Conservation (phyloP, 352 stramenopile genomes). For the Globisporangium emineosum region DNA sequence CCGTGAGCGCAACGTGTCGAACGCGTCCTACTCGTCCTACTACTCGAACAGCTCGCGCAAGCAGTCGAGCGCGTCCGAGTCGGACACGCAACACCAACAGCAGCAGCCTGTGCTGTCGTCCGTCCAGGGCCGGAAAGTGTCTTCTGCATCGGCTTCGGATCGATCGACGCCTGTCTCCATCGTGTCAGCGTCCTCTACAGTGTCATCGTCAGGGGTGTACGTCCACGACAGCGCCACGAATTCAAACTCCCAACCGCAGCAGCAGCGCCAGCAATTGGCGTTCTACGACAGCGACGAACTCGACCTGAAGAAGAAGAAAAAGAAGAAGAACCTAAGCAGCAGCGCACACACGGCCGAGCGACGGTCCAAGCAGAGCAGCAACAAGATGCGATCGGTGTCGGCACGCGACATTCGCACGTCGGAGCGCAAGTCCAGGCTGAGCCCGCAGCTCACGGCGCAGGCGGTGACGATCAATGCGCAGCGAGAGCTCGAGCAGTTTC, state of each 20-base stretch:
- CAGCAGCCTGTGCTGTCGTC: neutral
- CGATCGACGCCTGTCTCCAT: constrained; percentile 6
- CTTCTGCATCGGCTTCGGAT: neutral
- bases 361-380: constrained; percentile 4
- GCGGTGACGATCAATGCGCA: constrained; percentile 67
- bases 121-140: constrained; percentile 7
- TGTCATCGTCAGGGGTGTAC: constrained; percentile 9
- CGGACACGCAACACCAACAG: constrained; percentile 6
- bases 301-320: neutral
- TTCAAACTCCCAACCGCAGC: constrained; percentile 24
- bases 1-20: constrained; percentile 6
- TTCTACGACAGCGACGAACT: constrained; percentile 5
- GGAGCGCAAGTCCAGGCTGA: constrained; percentile 57
- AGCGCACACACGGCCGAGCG: constrained; percentile 4
- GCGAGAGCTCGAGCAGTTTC: constrained; percentile 59
- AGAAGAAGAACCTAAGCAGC: constrained; percentile 12
- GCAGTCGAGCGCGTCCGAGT: constrained; percentile 5
- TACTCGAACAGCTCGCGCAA: constrained; percentile 6
- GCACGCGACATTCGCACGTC: constrained; percentile 45
- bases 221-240: constrained; percentile 16
- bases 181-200: neutral
- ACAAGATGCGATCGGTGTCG: constrained; percentile 33
- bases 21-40: constrained; percentile 5
- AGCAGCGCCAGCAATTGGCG: constrained; percentile 14
- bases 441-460: constrained; percentile 56